Conservation (phyloP, 176 grass and related monocot species). For the Luzula sylvatica region DNA sequence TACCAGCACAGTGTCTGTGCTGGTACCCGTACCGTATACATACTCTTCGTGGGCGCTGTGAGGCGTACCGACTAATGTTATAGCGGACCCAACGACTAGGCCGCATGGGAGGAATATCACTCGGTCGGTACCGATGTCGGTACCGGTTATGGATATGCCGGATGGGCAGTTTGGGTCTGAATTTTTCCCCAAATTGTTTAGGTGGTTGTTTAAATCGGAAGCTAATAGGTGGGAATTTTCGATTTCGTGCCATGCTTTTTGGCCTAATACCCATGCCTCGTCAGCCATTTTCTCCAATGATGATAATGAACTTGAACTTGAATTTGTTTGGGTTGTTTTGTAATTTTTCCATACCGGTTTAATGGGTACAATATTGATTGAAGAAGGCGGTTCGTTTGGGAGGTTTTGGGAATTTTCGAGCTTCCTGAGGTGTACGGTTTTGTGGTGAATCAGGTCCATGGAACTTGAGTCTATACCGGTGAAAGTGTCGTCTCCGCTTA, state of each 20-base stretch:
- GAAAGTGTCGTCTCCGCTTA: slow-evolving; percentile 35
- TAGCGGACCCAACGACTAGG: slow-evolving; percentile 56
- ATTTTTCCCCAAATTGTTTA: slow-evolving; percentile 17
- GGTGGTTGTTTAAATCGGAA: slow-evolving; percentile 28
- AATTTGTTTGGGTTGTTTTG: slow-evolving; percentile 35
- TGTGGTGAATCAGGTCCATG: slow-evolving; percentile 15
- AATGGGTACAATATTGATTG: slow-evolving; percentile 16
- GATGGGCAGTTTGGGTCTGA: slow-evolving; percentile 44
- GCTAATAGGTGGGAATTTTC: slow-evolving; percentile 31
- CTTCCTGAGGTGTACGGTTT: slow-evolving; percentile 24
- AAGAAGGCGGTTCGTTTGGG: not conserved
- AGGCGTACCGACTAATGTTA: slow-evolving; percentile 64
- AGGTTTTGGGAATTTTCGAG: slow-evolving; percentile 5
- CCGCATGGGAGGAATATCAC: slow-evolving; percentile 87
- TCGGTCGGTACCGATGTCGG: slow-evolving; percentile 24
- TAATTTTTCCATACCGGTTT: slow-evolving; percentile 50
- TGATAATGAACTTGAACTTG: not conserved
- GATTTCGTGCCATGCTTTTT: slow-evolving; percentile 56
- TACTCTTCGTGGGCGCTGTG: slow-evolving; percentile 55
- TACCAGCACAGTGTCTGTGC: slow-evolving; percentile 48
- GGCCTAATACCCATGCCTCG: slow-evolving; percentile 74
- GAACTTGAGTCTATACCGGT: slow-evolving; percentile 31
- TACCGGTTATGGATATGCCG: slow-evolving; percentile 25
- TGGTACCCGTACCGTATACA: slow-evolving; percentile 41
- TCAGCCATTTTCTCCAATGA: slow-evolving; percentile 60